phyloP scores from a whole-genome alignment of 78 protist genomes.

The Dictyostelium purpureum region DNA sequence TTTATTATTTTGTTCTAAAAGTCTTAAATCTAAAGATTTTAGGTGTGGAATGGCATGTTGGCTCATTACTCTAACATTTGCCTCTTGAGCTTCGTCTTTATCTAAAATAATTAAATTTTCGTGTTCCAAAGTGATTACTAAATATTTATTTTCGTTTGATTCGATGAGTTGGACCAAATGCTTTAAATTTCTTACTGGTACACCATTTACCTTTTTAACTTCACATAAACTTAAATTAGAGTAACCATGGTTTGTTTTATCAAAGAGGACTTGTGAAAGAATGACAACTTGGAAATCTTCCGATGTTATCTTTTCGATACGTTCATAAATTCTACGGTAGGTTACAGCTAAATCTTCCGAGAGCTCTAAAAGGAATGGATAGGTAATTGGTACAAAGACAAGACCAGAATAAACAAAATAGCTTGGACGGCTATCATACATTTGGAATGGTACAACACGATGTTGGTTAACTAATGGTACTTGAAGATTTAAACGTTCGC shows the following conservation, averaged over 20 bases:
- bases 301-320: slow-evolving; percentile 32
- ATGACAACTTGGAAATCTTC: slow-evolving; percentile 75
- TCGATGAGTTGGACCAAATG: slow-evolving; percentile 69
- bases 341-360: slow-evolving; percentile 63
- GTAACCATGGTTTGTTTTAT: slow-evolving; percentile 76
- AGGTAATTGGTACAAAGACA: slow-evolving; percentile 75
- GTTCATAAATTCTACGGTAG: slow-evolving; percentile 23
- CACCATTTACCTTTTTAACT: slow-evolving; percentile 60
- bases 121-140: slow-evolving; percentile 44
- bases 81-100: slow-evolving; percentile 43
- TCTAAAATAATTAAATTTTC: slow-evolving; percentile 27
- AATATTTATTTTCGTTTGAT: slow-evolving; percentile 13
- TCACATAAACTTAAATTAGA: slow-evolving; percentile 14
- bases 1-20: neutral
- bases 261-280: slow-evolving; percentile 66
- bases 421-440: slow-evolving; percentile 46
- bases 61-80: slow-evolving; percentile 50
- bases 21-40: slow-evolving; percentile 51
- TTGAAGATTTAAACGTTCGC: neutral
- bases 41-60: slow-evolving; percentile 69
- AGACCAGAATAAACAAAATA: slow-evolving; percentile 84
- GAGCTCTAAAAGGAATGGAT: slow-evolving; percentile 80
- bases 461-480: slow-evolving; percentile 21
- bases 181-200: slow-evolving; percentile 22
- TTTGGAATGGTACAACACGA: slow-evolving; percentile 63